Conservation (phyloP, 2,329 filamentous ascomycete genomes). For the Dactylellina drechsleri region DNA sequence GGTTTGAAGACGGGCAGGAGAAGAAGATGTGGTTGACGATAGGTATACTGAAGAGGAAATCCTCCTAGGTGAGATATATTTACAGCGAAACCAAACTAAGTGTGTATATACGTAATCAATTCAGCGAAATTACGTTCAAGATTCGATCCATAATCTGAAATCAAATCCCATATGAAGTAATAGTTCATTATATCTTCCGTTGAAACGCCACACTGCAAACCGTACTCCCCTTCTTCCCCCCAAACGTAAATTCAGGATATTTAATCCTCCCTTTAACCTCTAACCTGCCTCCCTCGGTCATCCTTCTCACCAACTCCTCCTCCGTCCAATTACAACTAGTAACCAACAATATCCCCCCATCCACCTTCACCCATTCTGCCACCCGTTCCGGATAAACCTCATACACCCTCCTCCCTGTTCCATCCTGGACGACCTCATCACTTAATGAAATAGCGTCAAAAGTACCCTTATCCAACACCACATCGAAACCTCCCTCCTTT, state of each 20-base stretch:
- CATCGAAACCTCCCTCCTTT: slow-evolving; percentile 74
- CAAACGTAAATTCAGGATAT: slow-evolving; percentile 89
- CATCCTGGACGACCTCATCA: slow-evolving; percentile 66
- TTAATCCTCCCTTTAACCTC: slow-evolving; percentile 74
- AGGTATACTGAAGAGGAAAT: slow-evolving; percentile 64
- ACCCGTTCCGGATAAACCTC: slow-evolving; percentile 80
- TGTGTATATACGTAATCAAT: neutral
- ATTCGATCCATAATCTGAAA: too few relatives aligned
- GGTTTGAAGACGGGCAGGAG: slow-evolving; percentile 70
- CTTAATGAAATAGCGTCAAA: slow-evolving; percentile 93
- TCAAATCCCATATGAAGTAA: too few relatives aligned
- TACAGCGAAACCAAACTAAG: slow-evolving; percentile 16
- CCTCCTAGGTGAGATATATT: slow-evolving; percentile 3
- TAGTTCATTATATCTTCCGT: slow-evolving; percentile 60
- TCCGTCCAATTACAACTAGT: slow-evolving; percentile 99
- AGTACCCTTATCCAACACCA: slow-evolving; percentile 96
- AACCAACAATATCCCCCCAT: slow-evolving; percentile 78
- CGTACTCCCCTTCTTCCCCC: slow-evolving; percentile 85
- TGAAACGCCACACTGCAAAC: slow-evolving; percentile 87
- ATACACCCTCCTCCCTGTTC: slow-evolving; percentile 70
- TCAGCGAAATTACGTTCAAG: neutral
- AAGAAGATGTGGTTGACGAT: slow-evolving; percentile 78
- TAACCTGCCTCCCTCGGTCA: slow-evolving; percentile 65
- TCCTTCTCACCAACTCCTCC: slow-evolving; percentile 83
- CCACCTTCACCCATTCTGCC: slow-evolving; percentile 72